Evolutionary conservation across 2,329 filamentous ascomycete genomes (phyloP).

Genomic region (Pseudogymnoascus sp.): DNA sequence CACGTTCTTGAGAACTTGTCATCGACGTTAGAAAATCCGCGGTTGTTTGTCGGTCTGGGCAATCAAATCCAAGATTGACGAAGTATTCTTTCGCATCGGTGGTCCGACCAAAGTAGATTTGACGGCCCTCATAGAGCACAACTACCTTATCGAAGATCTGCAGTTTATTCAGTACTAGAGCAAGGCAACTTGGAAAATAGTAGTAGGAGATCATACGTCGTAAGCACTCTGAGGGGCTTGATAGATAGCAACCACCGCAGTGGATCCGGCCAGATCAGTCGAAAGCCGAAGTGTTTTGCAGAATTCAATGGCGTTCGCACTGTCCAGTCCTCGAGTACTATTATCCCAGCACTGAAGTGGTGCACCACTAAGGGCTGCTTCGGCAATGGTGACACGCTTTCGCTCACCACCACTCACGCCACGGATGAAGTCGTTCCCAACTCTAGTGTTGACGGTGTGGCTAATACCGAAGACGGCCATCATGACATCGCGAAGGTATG

Average conservation of each 20-base stretch:
- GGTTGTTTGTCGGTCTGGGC: conserved; percentile 43
- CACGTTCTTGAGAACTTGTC: conserved; percentile 51
- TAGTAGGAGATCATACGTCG: conserved; percentile 31
- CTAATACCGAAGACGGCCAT: conserved; percentile 57
- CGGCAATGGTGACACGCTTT: conserved; percentile 76
- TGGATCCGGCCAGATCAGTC: conserved; percentile 53
- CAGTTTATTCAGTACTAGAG: neutral
- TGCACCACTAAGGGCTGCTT: conserved; percentile 54
- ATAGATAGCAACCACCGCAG: conserved; percentile 61
- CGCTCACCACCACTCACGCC: conserved; percentile 63
- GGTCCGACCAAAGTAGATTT: conserved; percentile 62
- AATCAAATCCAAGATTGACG: conserved; percentile 60
- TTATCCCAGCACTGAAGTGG: conserved; percentile 70
- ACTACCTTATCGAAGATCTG: conserved; percentile 57
- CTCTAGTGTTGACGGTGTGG: conserved; percentile 60
- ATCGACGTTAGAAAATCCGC: conserved; percentile 70
- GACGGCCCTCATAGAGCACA: conserved; percentile 58
- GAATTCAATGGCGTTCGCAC: conserved; percentile 64
- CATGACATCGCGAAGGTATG: conserved; percentile 33
- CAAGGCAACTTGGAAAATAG: neutral
- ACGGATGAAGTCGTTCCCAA: conserved; percentile 56
- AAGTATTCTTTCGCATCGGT: conserved; percentile 61
- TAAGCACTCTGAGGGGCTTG: conserved; percentile 64
- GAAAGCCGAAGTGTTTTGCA: conserved; percentile 56
- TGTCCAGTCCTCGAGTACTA: conserved; percentile 63